phyloP scores from a whole-genome alignment of 805 yeast species.

The Kazachstania bromeliacearum region DNA sequence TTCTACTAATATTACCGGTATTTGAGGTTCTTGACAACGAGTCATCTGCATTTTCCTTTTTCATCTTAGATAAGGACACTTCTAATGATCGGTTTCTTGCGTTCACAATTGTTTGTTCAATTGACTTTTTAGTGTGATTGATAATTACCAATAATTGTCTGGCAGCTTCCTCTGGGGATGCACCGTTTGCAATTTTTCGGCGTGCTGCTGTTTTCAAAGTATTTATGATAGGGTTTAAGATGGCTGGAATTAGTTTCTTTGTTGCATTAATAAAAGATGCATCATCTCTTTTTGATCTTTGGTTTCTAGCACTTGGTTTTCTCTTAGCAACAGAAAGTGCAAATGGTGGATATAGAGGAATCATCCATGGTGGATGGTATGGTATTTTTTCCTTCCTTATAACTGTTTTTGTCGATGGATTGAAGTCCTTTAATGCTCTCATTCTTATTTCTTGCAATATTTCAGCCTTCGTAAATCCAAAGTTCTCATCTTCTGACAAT shows the following conservation, averaged over 20 bases:
- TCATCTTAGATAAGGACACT: neutral
- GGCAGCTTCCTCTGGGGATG: conserved; percentile 26
- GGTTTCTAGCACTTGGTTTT: conserved; percentile 6
- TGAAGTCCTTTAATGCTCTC: conserved; percentile 4
- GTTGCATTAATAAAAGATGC: conserved; percentile 10
- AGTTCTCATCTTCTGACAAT: neutral
- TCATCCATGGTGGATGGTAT: conserved; percentile 29
- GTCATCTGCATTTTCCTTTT: conserved; percentile 1
- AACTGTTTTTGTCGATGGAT: conserved; percentile 19
- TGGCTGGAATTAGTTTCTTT: conserved; percentile 18
- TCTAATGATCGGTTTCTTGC: neutral
- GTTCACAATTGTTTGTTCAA: conserved; percentile 7
- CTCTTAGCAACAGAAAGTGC: conserved; percentile 25
- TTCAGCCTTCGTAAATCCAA: conserved; percentile 1
- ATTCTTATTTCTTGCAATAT: neutral
- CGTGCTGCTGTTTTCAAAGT: conserved; percentile 29
- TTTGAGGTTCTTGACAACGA: neutral
- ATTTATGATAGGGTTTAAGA: conserved; percentile 25
- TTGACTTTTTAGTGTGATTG: conserved; percentile 25
- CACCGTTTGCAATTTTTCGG: conserved; percentile 27
- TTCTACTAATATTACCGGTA: conserved; percentile 7
- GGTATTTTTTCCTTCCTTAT: conserved; percentile 22
- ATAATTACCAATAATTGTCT: conserved; percentile 23
- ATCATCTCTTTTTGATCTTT: conserved; percentile 3
- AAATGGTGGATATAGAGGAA: conserved; percentile 26